A percentile compares a stretch with the other conserved stretches of the same genome.
These are phyloP conservation scores for Xylaria sp. DNA, from an alignment of 2,329 filamentous ascomycete species.

Conservation along the genomic window DNA sequence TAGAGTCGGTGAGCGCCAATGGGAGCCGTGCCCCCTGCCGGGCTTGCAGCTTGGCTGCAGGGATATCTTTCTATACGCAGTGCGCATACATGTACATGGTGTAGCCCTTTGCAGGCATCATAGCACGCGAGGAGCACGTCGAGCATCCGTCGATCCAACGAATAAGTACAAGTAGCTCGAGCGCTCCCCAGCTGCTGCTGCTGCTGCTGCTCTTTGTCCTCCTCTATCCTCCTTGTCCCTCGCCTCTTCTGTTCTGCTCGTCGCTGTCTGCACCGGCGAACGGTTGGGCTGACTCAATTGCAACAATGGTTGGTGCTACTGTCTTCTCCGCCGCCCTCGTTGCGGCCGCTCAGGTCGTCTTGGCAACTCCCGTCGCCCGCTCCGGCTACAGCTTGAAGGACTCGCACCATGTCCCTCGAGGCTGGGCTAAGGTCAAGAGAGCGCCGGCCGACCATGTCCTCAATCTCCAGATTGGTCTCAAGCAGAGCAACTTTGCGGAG, in stretches of 20 bases:
- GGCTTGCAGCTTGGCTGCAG: slow-evolving; percentile 9
- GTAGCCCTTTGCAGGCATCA: slow-evolving; percentile 6
- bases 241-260: slow-evolving; percentile 22
- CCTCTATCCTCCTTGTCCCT: not conserved
- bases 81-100: too few species aligned
- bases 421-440: slow-evolving; percentile 60
- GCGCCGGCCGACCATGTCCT: slow-evolving; percentile 61
- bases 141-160: slow-evolving; percentile 3
- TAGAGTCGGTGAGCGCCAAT: slow-evolving; percentile 26
- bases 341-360: slow-evolving; percentile 41
- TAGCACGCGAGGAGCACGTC: slow-evolving; percentile 25
- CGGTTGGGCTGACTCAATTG: slow-evolving; percentile 27
- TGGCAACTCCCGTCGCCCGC: slow-evolving; percentile 43
- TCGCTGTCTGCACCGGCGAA: slow-evolving; percentile 21
- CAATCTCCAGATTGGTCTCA: slow-evolving; percentile 67
- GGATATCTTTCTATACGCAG: too few species aligned
- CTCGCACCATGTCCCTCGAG: slow-evolving; percentile 60
- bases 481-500: slow-evolving; percentile 65
- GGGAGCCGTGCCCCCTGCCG: slow-evolving; percentile 10
- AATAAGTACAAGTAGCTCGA: slow-evolving; percentile 31
- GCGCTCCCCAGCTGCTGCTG: slow-evolving; percentile 7
- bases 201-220: not conserved
- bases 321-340: slow-evolving; percentile 42
- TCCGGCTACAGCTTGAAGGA: slow-evolving; percentile 61
- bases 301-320: slow-evolving; percentile 43